phyloP scores from a whole-genome alignment of 2,329 filamentous ascomycete species.

The Aspergillus phoenicis region DNA sequence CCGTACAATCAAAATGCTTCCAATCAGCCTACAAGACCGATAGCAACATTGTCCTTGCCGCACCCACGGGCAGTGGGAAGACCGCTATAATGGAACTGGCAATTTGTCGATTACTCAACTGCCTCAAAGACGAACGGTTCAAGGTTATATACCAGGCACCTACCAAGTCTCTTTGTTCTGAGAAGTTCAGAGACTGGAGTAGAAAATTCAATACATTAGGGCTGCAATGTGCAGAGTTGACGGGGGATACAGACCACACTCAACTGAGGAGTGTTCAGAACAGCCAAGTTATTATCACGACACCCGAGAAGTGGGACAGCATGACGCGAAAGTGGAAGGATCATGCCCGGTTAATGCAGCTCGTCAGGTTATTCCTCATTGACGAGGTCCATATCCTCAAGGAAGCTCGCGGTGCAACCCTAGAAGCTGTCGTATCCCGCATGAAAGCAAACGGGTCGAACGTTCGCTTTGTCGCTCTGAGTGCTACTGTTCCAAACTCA shows the following conservation, averaged over 20 bases:
- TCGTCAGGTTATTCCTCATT: conserved; percentile 79
- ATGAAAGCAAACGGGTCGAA: conserved; percentile 80
- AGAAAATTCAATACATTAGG: conserved; percentile 70
- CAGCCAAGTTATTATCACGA: conserved; percentile 82
- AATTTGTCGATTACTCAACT: conserved; percentile 70
- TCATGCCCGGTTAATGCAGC: conserved; percentile 70
- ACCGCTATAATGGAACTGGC: conserved; percentile 80
- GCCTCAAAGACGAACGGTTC: conserved; percentile 61
- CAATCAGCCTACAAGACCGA: conserved; percentile 64
- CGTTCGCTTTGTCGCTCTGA: conserved; percentile 78
- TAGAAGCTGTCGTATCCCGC: conserved; percentile 81
- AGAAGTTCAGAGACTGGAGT: conserved; percentile 76
- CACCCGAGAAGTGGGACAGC: conserved; percentile 90
- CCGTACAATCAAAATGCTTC: conserved; percentile 80
- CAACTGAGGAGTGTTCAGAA: conserved; percentile 70
- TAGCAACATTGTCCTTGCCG: conserved; percentile 77
- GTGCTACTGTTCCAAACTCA: conserved; percentile 81
- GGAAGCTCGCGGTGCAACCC: conserved; percentile 73
- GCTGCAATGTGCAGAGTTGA: conserved; percentile 73
- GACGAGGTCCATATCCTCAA: conserved; percentile 88
- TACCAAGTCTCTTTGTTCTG: conserved; percentile 79
- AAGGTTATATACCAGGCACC: conserved; percentile 86
- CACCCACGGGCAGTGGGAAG: conserved; percentile 84
- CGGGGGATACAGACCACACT: conserved; percentile 72
- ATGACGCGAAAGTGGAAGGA: conserved; percentile 86